Percentiles rank a stretch among this genome's conserved stretches.
phyloP scores from a whole-genome alignment of 176 grass and related monocot genomes.

The Elaeis guineensis region DNA sequence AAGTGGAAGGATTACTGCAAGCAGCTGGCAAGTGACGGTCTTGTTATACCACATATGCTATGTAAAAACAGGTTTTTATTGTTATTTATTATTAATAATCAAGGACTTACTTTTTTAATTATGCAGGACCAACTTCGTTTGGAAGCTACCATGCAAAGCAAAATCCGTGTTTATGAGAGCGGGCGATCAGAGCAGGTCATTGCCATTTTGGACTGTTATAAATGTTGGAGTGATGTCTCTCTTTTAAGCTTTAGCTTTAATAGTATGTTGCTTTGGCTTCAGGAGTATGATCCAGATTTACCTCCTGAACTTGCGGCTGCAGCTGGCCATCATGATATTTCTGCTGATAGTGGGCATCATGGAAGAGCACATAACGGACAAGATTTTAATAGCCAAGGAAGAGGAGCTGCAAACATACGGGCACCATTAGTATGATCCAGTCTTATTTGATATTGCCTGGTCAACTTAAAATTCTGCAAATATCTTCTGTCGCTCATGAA shows the following conservation, averaged over 20 bases:
- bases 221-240: conserved; percentile 11
- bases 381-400: conserved; percentile 60
- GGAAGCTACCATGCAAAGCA: conserved; percentile 99
- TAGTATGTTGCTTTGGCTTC: conserved; percentile 26
- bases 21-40: conserved; percentile 52
- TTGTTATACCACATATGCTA: conserved; percentile 6
- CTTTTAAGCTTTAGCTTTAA: background rate
- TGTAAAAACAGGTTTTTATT: background rate
- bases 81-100: background rate
- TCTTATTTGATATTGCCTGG: conserved; percentile 2
- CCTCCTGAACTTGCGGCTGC: conserved; percentile 96
- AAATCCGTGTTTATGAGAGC: conserved; percentile 97
- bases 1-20: conserved; percentile 98
- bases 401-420: conserved; percentile 38
- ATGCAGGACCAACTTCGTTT: conserved; percentile 69
- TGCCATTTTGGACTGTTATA: conserved; percentile 14
- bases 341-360: conserved; percentile 35
- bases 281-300: conserved; percentile 97
- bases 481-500: no score
- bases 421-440: conserved; percentile 40
- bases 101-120: conserved; percentile 14
- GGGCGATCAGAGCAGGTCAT: conserved; percentile 82
- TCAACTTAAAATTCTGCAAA: conserved; percentile 2
- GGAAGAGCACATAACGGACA: conserved; percentile 40
- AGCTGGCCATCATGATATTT: conserved; percentile 52